Evolutionary conservation across 345 rosid species (phyloP), one percentile per base, ranked within the genome.

Genomic region (Pugionium cornutum): DNA sequence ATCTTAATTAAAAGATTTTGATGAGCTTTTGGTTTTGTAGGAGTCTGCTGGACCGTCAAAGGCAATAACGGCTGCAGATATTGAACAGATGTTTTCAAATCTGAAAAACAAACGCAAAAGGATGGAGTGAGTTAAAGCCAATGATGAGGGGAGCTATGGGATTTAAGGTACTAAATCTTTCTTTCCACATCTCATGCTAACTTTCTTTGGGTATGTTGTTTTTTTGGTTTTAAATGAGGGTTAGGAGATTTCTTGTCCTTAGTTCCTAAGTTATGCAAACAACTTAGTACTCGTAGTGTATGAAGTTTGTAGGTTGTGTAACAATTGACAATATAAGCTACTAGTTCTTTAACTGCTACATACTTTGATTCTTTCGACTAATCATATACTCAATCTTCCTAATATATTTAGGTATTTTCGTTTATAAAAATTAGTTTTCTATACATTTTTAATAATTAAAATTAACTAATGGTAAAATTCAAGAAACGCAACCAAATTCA

Each of bases 21-120:
- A 35, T 11, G 62, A 45, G 6, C 8, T 7, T 49, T 36, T 37
- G 42, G 36, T 55, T 35, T 49, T 52, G 77, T 81, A 87, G 97
- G 96, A 79, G 56, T 80, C 95, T 1, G 76, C 76, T 55, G 97
- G 88, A 68, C 78, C 92, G 9, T 90, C 97, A n/a, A 86, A 87
- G 69, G 78, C 91, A 29, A 75, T 88, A 83, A 88, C 97, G 1
- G 31, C 92, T 66, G 89, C 73, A 44, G 97, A 88, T 78, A 82
- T 94, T 31, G 86, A 79, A 49, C 89, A 89, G 74, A 86, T 94
- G 63, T 94, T 90, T 34, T 85, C 92, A 64, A 90, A 90, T 76
- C 96, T 94, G 69, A 86, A 86, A 39, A 90, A 88, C 82, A 90
- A 91, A 78, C 91, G 96, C 26, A 72, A 62, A 53, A 95, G 86